Conservation (phyloP, 441 rosid species). For the Gossypium schwendimanii region DNA sequence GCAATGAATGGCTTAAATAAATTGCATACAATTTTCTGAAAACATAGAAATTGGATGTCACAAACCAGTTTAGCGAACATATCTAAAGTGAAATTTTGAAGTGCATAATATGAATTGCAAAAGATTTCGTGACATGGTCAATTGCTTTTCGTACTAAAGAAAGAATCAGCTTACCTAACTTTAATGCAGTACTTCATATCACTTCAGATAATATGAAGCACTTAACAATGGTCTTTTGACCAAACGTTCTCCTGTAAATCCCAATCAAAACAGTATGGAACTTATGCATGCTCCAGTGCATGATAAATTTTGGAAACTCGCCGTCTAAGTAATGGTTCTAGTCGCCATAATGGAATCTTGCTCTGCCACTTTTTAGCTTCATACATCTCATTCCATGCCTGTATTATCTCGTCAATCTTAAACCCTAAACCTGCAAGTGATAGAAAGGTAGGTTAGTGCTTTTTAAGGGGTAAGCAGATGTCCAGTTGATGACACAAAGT, state of each 20-base stretch:
- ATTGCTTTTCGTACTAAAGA: background rate
- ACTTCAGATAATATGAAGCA: background rate
- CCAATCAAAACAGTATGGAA: background rate
- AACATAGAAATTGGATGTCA: background rate
- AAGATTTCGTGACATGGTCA: background rate
- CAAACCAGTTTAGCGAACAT: no score
- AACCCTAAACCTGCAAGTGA: constrained; percentile 37
- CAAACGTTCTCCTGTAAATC: constrained; percentile 11
- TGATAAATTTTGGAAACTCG: constrained; percentile 34
- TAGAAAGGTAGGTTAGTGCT: background rate
- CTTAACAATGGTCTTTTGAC: constrained; percentile 8
- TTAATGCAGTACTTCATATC: constrained; percentile 14
- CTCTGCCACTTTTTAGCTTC: constrained; percentile 47
- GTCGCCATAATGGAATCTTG: constrained; percentile 40
- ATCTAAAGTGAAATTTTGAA: background rate
- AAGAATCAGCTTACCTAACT: constrained; percentile 10
- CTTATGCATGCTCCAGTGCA: constrained; percentile 37
- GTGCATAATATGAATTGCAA: background rate
- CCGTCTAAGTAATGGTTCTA: constrained; percentile 43
- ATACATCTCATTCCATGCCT: constrained; percentile 51
- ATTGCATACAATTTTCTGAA: background rate
- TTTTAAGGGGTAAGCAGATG: constrained; percentile 11
- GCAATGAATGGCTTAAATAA: background rate
- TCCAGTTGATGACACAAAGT: background rate
- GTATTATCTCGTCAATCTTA: constrained; percentile 45